Conservation (phyloP, 2,329 filamentous ascomycete species). For the Chaetomium olivaceum region DNA sequence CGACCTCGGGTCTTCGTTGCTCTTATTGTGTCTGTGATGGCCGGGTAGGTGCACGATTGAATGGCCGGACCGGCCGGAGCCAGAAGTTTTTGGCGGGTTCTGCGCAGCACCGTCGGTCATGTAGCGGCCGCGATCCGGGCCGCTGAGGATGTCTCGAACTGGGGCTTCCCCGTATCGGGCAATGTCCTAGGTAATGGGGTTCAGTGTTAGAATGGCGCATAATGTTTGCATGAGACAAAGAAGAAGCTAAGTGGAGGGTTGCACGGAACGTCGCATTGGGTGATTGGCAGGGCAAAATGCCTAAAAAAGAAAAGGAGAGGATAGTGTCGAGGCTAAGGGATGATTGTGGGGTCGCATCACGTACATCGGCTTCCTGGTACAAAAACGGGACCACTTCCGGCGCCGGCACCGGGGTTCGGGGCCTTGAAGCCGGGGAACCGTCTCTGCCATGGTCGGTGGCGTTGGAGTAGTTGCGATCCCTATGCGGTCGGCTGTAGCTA, state of each 20-base stretch:
- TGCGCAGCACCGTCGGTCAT: slow-evolving; percentile 50
- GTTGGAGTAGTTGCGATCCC: slow-evolving; percentile 80
- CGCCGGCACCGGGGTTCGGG: slow-evolving; percentile 80
- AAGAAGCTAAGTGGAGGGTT: background rate
- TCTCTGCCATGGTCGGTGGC: slow-evolving; percentile 72
- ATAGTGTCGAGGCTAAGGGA: slow-evolving; percentile 19
- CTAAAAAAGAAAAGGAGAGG: slow-evolving; percentile 32
- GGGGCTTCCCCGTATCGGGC: slow-evolving; percentile 76
- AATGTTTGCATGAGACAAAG: slow-evolving; percentile 15
- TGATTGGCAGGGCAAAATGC: slow-evolving; percentile 15
- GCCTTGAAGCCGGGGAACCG: slow-evolving; percentile 74
- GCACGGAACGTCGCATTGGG: slow-evolving; percentile 9
- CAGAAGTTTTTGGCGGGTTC: slow-evolving; percentile 61
- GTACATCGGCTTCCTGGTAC: slow-evolving; percentile 81
- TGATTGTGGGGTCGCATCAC: slow-evolving; percentile 38
- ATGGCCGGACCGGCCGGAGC: slow-evolving; percentile 60
- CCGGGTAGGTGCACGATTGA: slow-evolving; percentile 65
- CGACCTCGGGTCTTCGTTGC: slow-evolving; percentile 65
- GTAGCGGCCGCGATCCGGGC: slow-evolving; percentile 69
- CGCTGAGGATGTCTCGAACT: slow-evolving; percentile 67
- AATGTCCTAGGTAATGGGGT: slow-evolving; percentile 61
- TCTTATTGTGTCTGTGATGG: slow-evolving; percentile 68
- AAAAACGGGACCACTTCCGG: slow-evolving; percentile 98
- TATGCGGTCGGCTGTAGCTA: slow-evolving; percentile 59
- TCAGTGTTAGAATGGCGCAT: slow-evolving; percentile 19